A percentile compares a stretch with the other conserved stretches of the same genome.
These are phyloP conservation scores for Diutina neorugosa DNA, from an alignment of 1,139 yeast species.

Conservation along the genomic window DNA sequence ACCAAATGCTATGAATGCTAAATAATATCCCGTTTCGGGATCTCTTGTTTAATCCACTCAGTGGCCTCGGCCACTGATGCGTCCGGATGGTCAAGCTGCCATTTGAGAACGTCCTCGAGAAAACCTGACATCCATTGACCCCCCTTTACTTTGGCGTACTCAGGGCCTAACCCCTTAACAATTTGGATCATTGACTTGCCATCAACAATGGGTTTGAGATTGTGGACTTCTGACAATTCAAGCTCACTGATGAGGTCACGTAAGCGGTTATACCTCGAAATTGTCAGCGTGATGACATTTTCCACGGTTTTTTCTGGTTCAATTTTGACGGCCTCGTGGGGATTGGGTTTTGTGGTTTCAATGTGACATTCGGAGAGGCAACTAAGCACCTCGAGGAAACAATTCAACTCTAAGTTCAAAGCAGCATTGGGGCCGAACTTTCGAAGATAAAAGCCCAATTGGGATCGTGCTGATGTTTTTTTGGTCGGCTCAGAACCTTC, in stretches of 20 bases:
- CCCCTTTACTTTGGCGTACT: conserved; percentile 28
- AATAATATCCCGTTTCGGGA: not conserved
- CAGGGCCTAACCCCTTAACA: conserved; percentile 18
- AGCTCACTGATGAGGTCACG: conserved; percentile 14
- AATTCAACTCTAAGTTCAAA: conserved; percentile 15
- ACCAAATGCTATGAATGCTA: not conserved
- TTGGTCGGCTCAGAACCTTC: conserved; percentile 11
- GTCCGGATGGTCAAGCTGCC: conserved; percentile 69
- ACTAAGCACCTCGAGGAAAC: not conserved
- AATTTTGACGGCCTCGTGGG: not conserved
- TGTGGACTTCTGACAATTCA: conserved; percentile 28
- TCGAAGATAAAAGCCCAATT: conserved; percentile 49
- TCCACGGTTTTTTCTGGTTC: not conserved
- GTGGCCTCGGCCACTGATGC: conserved; percentile 42
- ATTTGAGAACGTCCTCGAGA: conserved; percentile 41
- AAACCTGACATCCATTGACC: conserved; percentile 75
- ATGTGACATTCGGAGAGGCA: not conserved
- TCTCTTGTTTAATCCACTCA: conserved; percentile 13
- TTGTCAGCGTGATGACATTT: conserved; percentile 3
- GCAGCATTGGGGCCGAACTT: conserved; percentile 35
- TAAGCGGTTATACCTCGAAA: conserved; percentile 3
- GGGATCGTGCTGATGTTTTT: conserved; percentile 33
- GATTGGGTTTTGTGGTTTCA: not conserved
- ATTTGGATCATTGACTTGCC: conserved; percentile 53
- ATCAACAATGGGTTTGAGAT: conserved; percentile 44